Base-by-base conservation (phyloP, 257 asterid species). In the Petunia axillaris region DNA sequence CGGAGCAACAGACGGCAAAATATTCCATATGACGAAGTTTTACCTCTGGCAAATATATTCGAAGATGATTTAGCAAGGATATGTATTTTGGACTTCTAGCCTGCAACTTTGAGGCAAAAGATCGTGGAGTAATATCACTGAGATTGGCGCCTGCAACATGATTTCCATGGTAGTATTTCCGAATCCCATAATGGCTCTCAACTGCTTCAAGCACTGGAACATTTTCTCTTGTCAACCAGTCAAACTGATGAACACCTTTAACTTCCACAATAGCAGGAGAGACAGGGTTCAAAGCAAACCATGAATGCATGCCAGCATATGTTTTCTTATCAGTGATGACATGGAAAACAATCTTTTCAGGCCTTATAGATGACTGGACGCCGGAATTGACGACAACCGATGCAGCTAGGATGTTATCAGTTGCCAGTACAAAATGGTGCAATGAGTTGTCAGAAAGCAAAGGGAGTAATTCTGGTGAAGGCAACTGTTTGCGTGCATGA, bases 1-100 rank as follows among this genome's bases (percentile, higher is more conserved):
- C 50, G 50, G 44, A 71, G 60, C 60, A 67, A 48, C 60, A 71
- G 77, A 71, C 48, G 62, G 50, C 35, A 71, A 35, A 25, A 46
- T 48, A 71, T 71, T 25, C 40, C 35, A 36, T 48, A 48, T 48
- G 44, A 48, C 16, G 1, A 71, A 35, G 60, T 48, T 84, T 83
- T 90, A 96, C 99, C 99, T 96, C 99, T 44, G 99, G 99, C 85
- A 95, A 90, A 84, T 93, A 93, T 82, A 95, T 91, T 13, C 99
- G 97, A 25, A 95, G 92, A 88, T 95, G 99, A 86, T 96, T 96
- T 83, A 95, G 97, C 91, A 93, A 85, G 50, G 99, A 95, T 70
- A 91, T 92, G 83, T 93, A 93, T 75, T 93, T 95, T 11, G 98
- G 97, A 83, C 97, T 93, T 85, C 98, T 88, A 74, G 98, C 93